These are phyloP conservation scores for Fraxinus velutina DNA, from an alignment of 305 asterid genomes.

Conservation along the genomic window DNA sequence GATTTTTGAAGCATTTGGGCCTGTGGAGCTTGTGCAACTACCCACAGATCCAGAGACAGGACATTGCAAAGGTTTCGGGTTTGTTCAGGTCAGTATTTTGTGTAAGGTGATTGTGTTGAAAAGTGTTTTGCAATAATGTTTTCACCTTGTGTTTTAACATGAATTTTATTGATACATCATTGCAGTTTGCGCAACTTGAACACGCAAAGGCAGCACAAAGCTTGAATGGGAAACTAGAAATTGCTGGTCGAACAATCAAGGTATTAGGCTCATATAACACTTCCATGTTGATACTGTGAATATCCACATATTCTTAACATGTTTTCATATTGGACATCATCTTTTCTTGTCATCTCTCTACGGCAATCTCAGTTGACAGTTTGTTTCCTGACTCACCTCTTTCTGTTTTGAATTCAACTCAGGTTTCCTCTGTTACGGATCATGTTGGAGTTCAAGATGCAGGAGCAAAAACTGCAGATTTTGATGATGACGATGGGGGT, in stretches of 20 bases:
- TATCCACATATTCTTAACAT: neutral
- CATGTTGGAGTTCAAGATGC: constrained; percentile 82
- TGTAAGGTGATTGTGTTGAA: constrained; percentile 6
- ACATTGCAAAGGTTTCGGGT: constrained; percentile 98
- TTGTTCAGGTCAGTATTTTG: constrained; percentile 78
- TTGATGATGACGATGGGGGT: constrained; percentile 98
- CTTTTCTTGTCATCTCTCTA: neutral
- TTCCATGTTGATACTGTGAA: neutral
- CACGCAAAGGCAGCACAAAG: constrained; percentile 94
- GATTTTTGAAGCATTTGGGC: constrained; percentile 99
- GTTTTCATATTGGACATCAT: neutral
- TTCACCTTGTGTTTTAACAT: neutral
- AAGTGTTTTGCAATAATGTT: neutral
- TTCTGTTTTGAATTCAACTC: neutral
- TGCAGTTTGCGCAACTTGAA: constrained; percentile 81
- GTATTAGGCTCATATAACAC: constrained; percentile 26
- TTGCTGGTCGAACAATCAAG: constrained; percentile 96
- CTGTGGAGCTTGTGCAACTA: constrained; percentile 94
- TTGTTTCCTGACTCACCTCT: neutral
- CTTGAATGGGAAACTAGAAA: constrained; percentile 86
- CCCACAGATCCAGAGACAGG: constrained; percentile 98
- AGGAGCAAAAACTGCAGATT: constrained; percentile 95
- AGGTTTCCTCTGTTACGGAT: constrained; percentile 68
- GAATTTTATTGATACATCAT: neutral
- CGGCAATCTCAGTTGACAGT: neutral